These are phyloP conservation scores for Vigna hirtella DNA, from an alignment of 306 rosid species.

Conservation along the genomic window DNA sequence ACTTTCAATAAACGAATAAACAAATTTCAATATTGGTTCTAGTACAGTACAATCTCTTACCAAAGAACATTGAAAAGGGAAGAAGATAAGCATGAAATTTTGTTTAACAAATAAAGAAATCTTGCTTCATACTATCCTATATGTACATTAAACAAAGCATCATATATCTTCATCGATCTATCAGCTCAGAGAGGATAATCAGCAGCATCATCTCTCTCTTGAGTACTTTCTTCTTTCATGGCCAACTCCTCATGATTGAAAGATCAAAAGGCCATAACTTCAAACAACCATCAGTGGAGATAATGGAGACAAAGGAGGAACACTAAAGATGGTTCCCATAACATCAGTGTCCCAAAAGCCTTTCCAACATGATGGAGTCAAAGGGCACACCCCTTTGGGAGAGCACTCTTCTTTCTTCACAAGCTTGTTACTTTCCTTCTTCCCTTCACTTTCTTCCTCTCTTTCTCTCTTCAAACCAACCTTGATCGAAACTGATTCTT, in stretches of 20 bases:
- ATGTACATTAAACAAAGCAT: slow-evolving; percentile 34
- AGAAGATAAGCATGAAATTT: neutral
- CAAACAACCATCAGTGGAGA: slow-evolving; percentile 56
- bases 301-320: slow-evolving; percentile 60
- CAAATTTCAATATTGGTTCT: slow-evolving; percentile 38
- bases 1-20: slow-evolving; percentile 34
- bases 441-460: slow-evolving; percentile 13
- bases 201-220: slow-evolving; percentile 23
- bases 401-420: slow-evolving; percentile 44
- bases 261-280: neutral
- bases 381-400: slow-evolving; percentile 44
- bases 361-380: slow-evolving; percentile 61
- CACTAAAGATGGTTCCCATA: slow-evolving; percentile 54
- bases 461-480: slow-evolving; percentile 53
- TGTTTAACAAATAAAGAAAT: neutral
- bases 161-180: neutral
- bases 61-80: neutral
- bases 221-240: neutral
- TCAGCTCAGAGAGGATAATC: slow-evolving; percentile 15
- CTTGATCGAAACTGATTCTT: neutral
- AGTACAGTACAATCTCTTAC: neutral
- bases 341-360: slow-evolving; percentile 63
- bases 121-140: slow-evolving; percentile 22
- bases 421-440: neutral
- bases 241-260: neutral